Evolutionary conservation across 352 stramenopile species (phyloP).

Genomic region (Phytophthora hybrid): DNA sequence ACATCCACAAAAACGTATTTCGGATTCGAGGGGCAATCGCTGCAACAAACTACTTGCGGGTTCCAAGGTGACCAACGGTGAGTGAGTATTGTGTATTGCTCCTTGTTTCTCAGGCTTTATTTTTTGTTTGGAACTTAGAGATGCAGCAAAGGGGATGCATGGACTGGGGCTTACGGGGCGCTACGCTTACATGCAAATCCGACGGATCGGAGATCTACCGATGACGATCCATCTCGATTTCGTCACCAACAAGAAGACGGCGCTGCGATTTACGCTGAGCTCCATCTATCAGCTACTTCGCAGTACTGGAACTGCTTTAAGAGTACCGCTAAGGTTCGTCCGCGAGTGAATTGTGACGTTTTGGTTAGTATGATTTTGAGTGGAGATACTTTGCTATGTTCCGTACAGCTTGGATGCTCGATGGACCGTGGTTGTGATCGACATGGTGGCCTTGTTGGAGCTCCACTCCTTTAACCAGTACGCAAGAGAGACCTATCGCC

Average conservation of each 20-base stretch:
- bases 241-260: slow-evolving; percentile 71
- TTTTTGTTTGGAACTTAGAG: slow-evolving; percentile 27
- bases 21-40: slow-evolving; percentile 77
- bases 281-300: slow-evolving; percentile 67
- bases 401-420: slow-evolving; percentile 42
- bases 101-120: not conserved
- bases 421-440: slow-evolving; percentile 77
- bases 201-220: slow-evolving; percentile 43
- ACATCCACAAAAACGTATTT: slow-evolving; percentile 85
- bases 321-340: slow-evolving; percentile 60
- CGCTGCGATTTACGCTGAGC: slow-evolving; percentile 74
- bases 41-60: slow-evolving; percentile 75
- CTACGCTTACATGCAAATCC: slow-evolving; percentile 78
- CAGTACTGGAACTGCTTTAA: slow-evolving; percentile 67
- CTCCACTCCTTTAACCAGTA: slow-evolving; percentile 79
- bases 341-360: no score
- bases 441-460: slow-evolving; percentile 70
- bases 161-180: slow-evolving; percentile 71
- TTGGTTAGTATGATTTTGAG: no score
- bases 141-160: slow-evolving; percentile 56
- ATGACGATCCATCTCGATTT: slow-evolving; percentile 78
- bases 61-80: slow-evolving; percentile 50
- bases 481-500: slow-evolving; percentile 60
- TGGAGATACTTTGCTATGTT: not conserved
- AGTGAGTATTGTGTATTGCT: not conserved